Evolutionary conservation across 345 rosid genomes (phyloP).

Genomic region (Cardamine chenopodiifolia): DNA sequence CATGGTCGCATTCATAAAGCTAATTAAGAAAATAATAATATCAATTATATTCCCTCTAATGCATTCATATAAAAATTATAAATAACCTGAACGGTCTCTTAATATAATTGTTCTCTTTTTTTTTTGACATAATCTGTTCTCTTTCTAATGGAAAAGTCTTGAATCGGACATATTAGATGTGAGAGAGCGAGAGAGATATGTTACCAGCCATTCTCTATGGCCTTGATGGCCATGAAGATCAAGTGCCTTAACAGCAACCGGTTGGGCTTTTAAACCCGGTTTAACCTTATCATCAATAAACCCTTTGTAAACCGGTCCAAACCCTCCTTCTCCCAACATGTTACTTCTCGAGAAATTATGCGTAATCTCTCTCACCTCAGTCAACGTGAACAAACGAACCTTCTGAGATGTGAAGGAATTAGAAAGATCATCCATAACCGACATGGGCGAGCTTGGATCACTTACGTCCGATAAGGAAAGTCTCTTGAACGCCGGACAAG

Average conservation of each 20-base stretch:
- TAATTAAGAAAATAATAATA: background rate
- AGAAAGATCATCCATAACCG: slow-evolving; percentile 57
- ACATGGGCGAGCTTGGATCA: slow-evolving; percentile 58
- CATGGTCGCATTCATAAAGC: background rate
- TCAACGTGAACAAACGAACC: slow-evolving; percentile 53
- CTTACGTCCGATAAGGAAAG: slow-evolving; percentile 60
- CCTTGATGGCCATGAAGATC: slow-evolving; percentile 76
- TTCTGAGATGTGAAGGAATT: slow-evolving; percentile 61
- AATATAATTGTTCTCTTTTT: too few species aligned
- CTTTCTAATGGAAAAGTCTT: too few species aligned
- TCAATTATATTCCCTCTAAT: background rate
- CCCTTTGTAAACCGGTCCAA: slow-evolving; percentile 81
- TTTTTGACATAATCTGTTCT: too few species aligned
- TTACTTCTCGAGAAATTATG: slow-evolving; percentile 56
- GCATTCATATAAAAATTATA: background rate
- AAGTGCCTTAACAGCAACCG: slow-evolving; percentile 78
- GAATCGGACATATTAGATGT: too few species aligned
- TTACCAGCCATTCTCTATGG: slow-evolving; percentile 86
- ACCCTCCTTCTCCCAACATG: slow-evolving; percentile 78
- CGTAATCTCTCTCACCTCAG: slow-evolving; percentile 58
- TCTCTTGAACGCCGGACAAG: slow-evolving; percentile 44
- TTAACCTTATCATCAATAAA: slow-evolving; percentile 59
- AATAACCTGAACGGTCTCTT: too few species aligned
- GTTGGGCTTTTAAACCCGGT: slow-evolving; percentile 62
- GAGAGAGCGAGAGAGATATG: too few species aligned